Conservation (phyloP, 331 rosid species). For the Quercus phellos region DNA sequence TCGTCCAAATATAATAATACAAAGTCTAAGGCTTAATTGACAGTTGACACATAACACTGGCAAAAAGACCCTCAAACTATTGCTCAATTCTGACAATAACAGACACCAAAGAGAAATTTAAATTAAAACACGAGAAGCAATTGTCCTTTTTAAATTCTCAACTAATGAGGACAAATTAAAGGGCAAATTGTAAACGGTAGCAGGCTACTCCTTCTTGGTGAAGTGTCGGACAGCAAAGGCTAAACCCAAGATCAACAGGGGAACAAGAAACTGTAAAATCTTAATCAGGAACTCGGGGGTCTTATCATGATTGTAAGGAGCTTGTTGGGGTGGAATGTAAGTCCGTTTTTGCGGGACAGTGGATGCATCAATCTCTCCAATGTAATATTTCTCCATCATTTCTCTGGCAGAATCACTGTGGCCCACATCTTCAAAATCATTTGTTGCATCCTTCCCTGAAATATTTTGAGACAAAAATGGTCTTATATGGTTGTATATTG, state of each 20-base stretch:
- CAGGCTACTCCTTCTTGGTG: constrained; percentile 76
- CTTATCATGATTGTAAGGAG: constrained; percentile 59
- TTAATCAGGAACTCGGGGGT: constrained; percentile 68
- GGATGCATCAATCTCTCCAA: constrained; percentile 74
- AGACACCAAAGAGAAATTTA: constrained; percentile 17
- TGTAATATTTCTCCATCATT: constrained; percentile 74
- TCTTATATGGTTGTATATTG: not conserved
- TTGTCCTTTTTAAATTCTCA: not conserved
- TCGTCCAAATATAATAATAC: not conserved
- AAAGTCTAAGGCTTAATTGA: not conserved
- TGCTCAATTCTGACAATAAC: constrained; percentile 22
- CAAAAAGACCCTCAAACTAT: not conserved
- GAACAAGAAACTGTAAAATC: constrained; percentile 82
- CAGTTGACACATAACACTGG: not conserved
- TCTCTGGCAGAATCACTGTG: constrained; percentile 93
- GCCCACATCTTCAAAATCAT: constrained; percentile 93
- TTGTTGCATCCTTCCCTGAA: constrained; percentile 87
- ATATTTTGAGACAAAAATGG: constrained; percentile 9
- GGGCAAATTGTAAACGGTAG: constrained; percentile 1
- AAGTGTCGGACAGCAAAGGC: constrained; percentile 79
- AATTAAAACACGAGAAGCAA: constrained; percentile 5
- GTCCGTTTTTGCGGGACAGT: constrained; percentile 50
- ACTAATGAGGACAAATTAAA: not conserved
- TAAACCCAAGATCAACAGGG: constrained; percentile 77
- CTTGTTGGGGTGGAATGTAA: constrained; percentile 53